These are phyloP conservation scores for Heliamphora pulchella DNA, from an alignment of 179 eudicot species.

Conservation along the genomic window DNA sequence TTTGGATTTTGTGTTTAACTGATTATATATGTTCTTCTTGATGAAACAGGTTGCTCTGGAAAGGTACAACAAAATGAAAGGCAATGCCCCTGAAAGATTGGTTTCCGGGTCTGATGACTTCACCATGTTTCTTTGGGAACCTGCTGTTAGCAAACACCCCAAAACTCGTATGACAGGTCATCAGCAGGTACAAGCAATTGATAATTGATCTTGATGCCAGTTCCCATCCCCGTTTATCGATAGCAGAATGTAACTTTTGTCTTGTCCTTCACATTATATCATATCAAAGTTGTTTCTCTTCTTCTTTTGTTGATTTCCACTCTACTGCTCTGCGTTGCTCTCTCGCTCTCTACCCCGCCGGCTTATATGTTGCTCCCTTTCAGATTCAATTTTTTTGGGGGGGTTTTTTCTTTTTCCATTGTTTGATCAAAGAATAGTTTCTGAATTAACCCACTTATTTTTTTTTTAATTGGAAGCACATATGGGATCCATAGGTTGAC, in stretches of 20 bases:
- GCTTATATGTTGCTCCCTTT: background rate
- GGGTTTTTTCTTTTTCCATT: background rate
- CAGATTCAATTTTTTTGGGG: background rate
- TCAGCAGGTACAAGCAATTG: slow-evolving; percentile 59
- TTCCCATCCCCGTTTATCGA: background rate
- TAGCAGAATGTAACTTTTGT: background rate
- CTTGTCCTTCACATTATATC: background rate
- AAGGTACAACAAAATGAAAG: slow-evolving; percentile 78
- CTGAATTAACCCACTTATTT: background rate
- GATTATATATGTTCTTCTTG: slow-evolving; percentile 9
- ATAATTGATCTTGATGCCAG: background rate
- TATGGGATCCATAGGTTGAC: no score
- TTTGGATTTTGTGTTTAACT: background rate
- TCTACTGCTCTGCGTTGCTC: background rate
- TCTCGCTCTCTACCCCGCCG: background rate
- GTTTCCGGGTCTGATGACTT: slow-evolving; percentile 98
- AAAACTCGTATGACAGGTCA: slow-evolving; percentile 97
- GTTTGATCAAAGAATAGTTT: background rate
- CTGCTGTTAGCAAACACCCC: slow-evolving; percentile 81
- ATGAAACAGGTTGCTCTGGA: slow-evolving; percentile 62
- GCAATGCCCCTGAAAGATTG: slow-evolving; percentile 83
- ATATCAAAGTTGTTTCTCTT: background rate
- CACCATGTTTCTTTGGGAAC: slow-evolving; percentile 97
- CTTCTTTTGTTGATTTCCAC: background rate
- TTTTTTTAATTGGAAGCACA: no score